Conservation (phyloP, 768 basidiomycete species). For the Macrocybe gigantea region DNA sequence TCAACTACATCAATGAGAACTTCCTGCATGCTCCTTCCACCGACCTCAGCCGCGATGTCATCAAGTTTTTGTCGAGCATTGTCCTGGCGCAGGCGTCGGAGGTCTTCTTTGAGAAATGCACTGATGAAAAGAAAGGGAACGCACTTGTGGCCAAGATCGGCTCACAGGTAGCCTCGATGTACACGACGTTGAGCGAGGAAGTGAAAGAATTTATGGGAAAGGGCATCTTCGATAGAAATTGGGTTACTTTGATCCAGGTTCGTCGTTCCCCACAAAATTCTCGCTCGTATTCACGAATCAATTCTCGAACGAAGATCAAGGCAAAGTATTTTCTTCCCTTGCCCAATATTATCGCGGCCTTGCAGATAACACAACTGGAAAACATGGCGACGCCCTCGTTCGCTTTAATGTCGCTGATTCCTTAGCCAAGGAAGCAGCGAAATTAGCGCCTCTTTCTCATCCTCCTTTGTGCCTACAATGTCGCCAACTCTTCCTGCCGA, state of each 20-base stretch:
- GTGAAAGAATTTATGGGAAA: conserved; percentile 97
- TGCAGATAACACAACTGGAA: conserved; percentile 67
- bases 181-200: conserved; percentile 78
- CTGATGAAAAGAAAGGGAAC: conserved; percentile 84
- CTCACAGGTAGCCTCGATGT: conserved; percentile 77
- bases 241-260: conserved; percentile 85
- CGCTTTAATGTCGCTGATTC: conserved; percentile 74
- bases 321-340: conserved; percentile 79
- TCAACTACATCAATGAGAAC: conserved; percentile 99
- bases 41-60: conserved; percentile 88
- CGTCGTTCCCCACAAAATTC: conserved; percentile 7
- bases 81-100: conserved; percentile 94
- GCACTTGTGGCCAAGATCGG: conserved; percentile 81
- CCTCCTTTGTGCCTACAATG: conserved; percentile 64
- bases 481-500: conserved; percentile 86
- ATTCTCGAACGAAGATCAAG: conserved; percentile 59
- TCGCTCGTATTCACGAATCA: background rate
- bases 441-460: conserved; percentile 63
- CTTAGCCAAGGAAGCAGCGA: conserved; percentile 78
- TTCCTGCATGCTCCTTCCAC: conserved; percentile 97
- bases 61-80: conserved; percentile 86
- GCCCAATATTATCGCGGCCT: conserved; percentile 83
- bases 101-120: conserved; percentile 91
- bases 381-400: conserved; percentile 83
- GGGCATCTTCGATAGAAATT: conserved; percentile 91